These are phyloP conservation scores for Metschnikowia gelsemii DNA, from an alignment of 805 yeast species.

Conservation along the genomic window DNA sequence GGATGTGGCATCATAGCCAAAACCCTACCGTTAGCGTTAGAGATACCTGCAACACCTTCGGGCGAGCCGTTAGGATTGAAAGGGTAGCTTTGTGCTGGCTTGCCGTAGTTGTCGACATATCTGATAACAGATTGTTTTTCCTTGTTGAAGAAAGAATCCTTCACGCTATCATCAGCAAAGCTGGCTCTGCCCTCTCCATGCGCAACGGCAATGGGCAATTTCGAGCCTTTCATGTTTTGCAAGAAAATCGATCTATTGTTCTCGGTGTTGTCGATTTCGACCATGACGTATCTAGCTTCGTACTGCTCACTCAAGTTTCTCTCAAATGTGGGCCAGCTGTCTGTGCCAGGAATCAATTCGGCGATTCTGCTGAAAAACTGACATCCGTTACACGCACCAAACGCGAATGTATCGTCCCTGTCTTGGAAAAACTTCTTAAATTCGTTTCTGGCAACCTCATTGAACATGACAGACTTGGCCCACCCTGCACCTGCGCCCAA, in stretches of 20 bases:
- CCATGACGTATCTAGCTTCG: constrained; percentile 91
- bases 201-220: constrained; percentile 94
- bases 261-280: constrained; percentile 60
- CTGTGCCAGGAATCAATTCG: constrained; percentile 87
- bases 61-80: constrained; percentile 97
- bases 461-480: constrained; percentile 94
- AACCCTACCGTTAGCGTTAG: constrained; percentile 89
- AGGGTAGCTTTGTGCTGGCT: constrained; percentile 79
- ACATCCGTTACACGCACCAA: constrained; percentile 99
- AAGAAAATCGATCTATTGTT: constrained; percentile 67
- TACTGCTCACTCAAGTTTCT: constrained; percentile 90
- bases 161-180: constrained; percentile 50
- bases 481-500: constrained; percentile 98
- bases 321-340: constrained; percentile 94
- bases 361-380: constrained; percentile 89
- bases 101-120: constrained; percentile 90
- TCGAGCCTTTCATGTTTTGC: constrained; percentile 89
- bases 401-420: constrained; percentile 89
- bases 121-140: constrained; percentile 64
- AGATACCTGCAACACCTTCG: constrained; percentile 87
- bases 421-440: constrained; percentile 79
- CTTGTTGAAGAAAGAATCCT: constrained; percentile 44
- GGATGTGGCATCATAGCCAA: constrained; percentile 99
- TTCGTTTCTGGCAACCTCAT: constrained; percentile 71
- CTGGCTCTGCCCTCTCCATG: constrained; percentile 97